Evolutionary conservation across 805 yeast genomes (phyloP).

Genomic region (Candida wancherniae): DNA sequence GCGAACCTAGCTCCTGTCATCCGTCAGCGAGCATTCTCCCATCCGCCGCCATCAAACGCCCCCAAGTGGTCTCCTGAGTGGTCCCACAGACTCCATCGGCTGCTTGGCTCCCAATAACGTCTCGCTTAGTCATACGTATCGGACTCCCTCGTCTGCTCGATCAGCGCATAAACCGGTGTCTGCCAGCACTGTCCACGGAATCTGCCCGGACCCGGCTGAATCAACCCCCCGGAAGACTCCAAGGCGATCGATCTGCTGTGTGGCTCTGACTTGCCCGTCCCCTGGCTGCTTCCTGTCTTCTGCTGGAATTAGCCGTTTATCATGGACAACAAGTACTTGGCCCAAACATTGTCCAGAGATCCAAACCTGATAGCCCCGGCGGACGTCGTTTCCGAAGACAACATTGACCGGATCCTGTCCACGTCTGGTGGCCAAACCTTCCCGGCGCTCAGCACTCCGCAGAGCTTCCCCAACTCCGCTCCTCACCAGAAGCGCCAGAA

Average conservation of each 20-base stretch:
- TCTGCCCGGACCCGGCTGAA: neutral
- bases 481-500: conserved; percentile 40
- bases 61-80: too few relatives aligned
- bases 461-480: conserved; percentile 14
- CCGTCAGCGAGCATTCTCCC: too few relatives aligned
- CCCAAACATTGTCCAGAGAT: conserved; percentile 6
- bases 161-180: too few relatives aligned
- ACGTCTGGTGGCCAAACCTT: too few relatives aligned
- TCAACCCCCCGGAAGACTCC: neutral
- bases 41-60: too few relatives aligned
- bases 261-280: neutral
- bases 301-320: conserved; percentile 4
- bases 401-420: too few relatives aligned
- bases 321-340: conserved; percentile 13
- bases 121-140: too few relatives aligned
- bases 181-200: neutral
- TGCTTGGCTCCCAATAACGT: too few relatives aligned
- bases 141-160: too few relatives aligned
- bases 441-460: conserved; percentile 5
- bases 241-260: neutral
- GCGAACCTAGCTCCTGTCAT: too few relatives aligned
- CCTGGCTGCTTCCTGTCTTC: neutral
- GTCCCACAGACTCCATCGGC: too few relatives aligned
- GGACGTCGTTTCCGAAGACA: neutral
- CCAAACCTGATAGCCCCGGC: conserved; percentile 3